Percentiles rank a stretch among this genome's conserved stretches.
Conservation (phyloP, 2,329 filamentous ascomycete genomes). For the Colletotrichum orchidophilum region DNA sequence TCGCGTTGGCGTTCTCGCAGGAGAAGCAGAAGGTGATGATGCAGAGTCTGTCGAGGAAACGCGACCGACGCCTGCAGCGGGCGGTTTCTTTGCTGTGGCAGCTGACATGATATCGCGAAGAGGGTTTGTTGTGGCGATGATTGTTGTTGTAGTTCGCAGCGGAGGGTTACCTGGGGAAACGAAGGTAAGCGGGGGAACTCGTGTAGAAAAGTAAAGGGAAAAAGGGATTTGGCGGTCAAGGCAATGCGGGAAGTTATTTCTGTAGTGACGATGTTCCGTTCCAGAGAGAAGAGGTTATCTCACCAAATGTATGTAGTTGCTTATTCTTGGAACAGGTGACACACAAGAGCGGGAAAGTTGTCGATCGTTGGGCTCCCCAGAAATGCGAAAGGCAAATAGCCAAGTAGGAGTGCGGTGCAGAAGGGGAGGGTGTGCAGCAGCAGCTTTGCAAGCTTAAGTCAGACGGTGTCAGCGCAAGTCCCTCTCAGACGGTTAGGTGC, state of each 20-base stretch:
- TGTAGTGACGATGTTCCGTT: constrained; percentile 31
- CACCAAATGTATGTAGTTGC: constrained; percentile 18
- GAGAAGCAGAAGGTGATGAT: constrained; percentile 40
- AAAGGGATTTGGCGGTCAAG: neutral
- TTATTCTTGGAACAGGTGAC: constrained; percentile 29
- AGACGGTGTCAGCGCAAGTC: constrained; percentile 24
- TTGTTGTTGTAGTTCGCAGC: constrained; percentile 31
- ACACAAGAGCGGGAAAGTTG: constrained; percentile 17
- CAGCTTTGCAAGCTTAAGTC: constrained; percentile 32
- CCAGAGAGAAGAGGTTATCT: constrained; percentile 19
- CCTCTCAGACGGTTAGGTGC: neutral
- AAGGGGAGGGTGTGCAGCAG: constrained; percentile 25
- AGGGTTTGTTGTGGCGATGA: constrained; percentile 44
- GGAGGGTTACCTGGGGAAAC: constrained; percentile 27
- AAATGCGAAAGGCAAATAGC: constrained; percentile 20
- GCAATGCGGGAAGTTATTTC: constrained; percentile 2
- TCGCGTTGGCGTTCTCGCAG: constrained; percentile 45
- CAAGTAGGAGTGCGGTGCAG: constrained; percentile 28
- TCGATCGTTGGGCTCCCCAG: constrained; percentile 25
- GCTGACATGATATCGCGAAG: constrained; percentile 55
- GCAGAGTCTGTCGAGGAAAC: constrained; percentile 51
- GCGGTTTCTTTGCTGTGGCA: constrained; percentile 62
- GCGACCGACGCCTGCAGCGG: constrained; percentile 57
- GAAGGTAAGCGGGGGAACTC: constrained; percentile 21
- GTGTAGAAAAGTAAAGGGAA: constrained; percentile 3